These are phyloP conservation scores for Copromyces sp. DNA, from an alignment of 495 filamentous ascomycete genomes.

Conservation along the genomic window DNA sequence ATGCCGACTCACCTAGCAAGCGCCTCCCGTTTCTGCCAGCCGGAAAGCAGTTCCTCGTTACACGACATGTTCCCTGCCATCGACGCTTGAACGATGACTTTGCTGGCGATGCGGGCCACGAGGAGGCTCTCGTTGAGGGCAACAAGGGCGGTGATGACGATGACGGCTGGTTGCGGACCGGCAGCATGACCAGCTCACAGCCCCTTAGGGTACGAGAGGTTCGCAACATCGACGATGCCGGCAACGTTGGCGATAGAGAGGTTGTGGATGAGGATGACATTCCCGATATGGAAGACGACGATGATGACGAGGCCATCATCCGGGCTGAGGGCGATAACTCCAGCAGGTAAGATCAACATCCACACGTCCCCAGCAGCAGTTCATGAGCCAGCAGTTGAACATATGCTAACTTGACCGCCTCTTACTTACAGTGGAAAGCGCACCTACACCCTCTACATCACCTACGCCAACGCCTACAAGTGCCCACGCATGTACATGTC, in stretches of 20 bases:
- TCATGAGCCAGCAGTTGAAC: neutral
- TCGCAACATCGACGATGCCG: slow-evolving; percentile 71
- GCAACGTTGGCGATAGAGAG: slow-evolving; percentile 65
- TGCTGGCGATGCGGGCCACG: slow-evolving; percentile 71
- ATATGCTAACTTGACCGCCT: slow-evolving; percentile 3
- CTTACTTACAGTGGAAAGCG: slow-evolving; percentile 54
- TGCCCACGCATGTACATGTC: slow-evolving; percentile 93
- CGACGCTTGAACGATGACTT: slow-evolving; percentile 88
- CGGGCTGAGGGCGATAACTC: slow-evolving; percentile 50
- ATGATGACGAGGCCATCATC: slow-evolving; percentile 97
- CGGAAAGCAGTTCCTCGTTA: slow-evolving; percentile 92
- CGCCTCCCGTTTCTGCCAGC: slow-evolving; percentile 74
- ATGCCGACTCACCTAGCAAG: slow-evolving; percentile 66
- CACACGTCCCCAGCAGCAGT: neutral
- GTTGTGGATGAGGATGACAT: slow-evolving; percentile 78
- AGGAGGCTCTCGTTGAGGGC: slow-evolving; percentile 72
- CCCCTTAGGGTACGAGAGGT: slow-evolving; percentile 71
- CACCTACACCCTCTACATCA: slow-evolving; percentile 96
- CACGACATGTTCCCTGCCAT: slow-evolving; percentile 86
- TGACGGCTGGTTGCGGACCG: slow-evolving; percentile 86
- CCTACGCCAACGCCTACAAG: slow-evolving; percentile 92
- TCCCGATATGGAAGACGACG: slow-evolving; percentile 96
- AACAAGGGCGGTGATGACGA: slow-evolving; percentile 51
- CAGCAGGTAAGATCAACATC: slow-evolving; percentile 53
- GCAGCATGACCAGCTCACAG: slow-evolving; percentile 60